phyloP scores from a whole-genome alignment of 345 rosid species.

The Aquilaria yunnanensis region DNA sequence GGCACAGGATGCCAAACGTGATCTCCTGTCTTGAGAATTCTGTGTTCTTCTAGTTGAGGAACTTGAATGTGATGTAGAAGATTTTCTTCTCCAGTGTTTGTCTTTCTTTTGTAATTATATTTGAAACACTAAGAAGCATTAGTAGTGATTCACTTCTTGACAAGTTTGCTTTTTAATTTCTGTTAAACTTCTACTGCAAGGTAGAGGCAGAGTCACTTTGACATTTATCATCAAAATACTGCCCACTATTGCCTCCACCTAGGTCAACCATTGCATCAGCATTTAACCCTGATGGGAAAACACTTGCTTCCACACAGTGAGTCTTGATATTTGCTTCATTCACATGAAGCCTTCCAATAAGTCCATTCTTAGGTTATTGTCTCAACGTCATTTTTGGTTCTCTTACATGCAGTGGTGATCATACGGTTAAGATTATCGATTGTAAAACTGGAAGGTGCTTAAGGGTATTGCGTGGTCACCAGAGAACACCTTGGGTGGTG shows the following conservation, averaged over 20 bases:
- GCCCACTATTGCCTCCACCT: slow-evolving; percentile 61
- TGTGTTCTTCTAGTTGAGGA: background rate
- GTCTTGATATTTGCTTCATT: slow-evolving; percentile 7
- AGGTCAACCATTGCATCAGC: slow-evolving; percentile 91
- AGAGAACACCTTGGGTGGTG: slow-evolving; percentile 93
- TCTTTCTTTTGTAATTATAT: too few relatives aligned
- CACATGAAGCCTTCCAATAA: background rate
- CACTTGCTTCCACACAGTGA: slow-evolving; percentile 88
- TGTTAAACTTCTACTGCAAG: slow-evolving; percentile 27
- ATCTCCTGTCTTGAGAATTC: slow-evolving; percentile 66
- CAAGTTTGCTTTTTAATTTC: background rate
- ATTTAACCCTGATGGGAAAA: slow-evolving; percentile 73
- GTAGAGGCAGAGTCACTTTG: slow-evolving; percentile 71
- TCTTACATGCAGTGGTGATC: slow-evolving; percentile 62
- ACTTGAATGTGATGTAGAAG: background rate
- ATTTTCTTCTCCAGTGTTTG: background rate
- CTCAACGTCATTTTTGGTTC: slow-evolving; percentile 6
- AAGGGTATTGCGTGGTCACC: slow-evolving; percentile 70
- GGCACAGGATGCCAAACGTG: slow-evolving; percentile 42
- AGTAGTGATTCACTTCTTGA: background rate
- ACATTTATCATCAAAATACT: slow-evolving; percentile 67
- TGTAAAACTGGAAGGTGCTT: slow-evolving; percentile 67
- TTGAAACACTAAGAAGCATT: too few relatives aligned
- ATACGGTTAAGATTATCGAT: slow-evolving; percentile 78
- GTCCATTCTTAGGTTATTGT: slow-evolving; percentile 1